A percentile compares a stretch with the other conserved stretches of the same genome.
phyloP scores from a whole-genome alignment of 2,329 filamentous ascomycete species.

The Lachnellula arida region DNA sequence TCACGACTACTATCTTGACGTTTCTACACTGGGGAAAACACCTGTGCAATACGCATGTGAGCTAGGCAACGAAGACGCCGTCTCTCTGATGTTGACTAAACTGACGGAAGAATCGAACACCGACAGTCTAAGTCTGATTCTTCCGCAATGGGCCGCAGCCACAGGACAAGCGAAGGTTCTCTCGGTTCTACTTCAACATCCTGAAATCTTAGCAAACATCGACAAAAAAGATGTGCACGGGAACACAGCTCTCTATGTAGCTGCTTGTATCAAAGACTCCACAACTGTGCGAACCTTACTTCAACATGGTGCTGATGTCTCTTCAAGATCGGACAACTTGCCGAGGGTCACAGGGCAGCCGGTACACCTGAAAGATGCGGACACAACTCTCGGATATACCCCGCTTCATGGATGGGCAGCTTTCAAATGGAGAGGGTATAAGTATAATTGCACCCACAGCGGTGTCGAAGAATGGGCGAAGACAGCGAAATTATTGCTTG shows the following conservation, averaged over 20 bases:
- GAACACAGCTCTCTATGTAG: slow-evolving; percentile 10
- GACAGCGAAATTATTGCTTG: slow-evolving; percentile 7
- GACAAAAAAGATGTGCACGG: slow-evolving; percentile 4
- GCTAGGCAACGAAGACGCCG: slow-evolving; percentile 8
- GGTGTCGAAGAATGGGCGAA: background rate
- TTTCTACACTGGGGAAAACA: slow-evolving; percentile 18
- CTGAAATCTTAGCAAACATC: background rate
- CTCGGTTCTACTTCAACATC: background rate
- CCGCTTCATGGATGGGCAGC: background rate
- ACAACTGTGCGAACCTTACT: slow-evolving; percentile 3
- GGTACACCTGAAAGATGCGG: background rate
- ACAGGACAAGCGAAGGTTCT: background rate
- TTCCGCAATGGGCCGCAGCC: slow-evolving; percentile 1
- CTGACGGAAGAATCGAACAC: background rate
- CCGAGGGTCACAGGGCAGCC: background rate
- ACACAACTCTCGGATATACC: background rate
- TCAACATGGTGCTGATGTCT: slow-evolving; percentile 2
- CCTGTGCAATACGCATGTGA: slow-evolving; percentile 31
- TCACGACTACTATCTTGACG: background rate
- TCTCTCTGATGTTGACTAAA: background rate
- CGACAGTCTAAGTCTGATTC: background rate
- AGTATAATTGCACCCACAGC: background rate
- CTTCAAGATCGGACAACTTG: slow-evolving; percentile 4
- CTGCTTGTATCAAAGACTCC: slow-evolving; percentile 1
- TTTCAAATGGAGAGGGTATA: background rate